Percentiles rank a stretch among this genome's conserved stretches.
Evolutionary conservation across 495 filamentous ascomycete species (phyloP).

Genomic region (Pyrenula aspistea): DNA sequence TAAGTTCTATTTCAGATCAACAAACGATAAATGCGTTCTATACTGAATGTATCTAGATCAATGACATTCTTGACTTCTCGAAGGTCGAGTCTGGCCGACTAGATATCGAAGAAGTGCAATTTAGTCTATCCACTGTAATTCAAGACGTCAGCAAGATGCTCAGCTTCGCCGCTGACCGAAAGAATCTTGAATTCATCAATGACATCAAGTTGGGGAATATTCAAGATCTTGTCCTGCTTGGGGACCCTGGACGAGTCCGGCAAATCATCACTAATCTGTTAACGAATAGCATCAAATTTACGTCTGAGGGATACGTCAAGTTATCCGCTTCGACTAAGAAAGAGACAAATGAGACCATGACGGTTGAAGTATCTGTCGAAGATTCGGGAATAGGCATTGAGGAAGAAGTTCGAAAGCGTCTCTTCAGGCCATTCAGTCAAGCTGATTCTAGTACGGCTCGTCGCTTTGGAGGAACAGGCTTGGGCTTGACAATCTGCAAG

Average conservation of each 20-base stretch:
- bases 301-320: slow-evolving; percentile 55
- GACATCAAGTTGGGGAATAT: slow-evolving; percentile 32
- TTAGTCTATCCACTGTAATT: slow-evolving; percentile 62
- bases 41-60: too few species aligned
- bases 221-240: slow-evolving; percentile 32
- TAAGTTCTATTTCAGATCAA: too few species aligned
- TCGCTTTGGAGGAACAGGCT: slow-evolving; percentile 68
- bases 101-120: slow-evolving; percentile 68
- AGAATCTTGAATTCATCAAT: slow-evolving; percentile 42
- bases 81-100: slow-evolving; percentile 71
- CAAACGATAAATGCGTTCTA: too few species aligned
- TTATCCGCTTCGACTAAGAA: slow-evolving; percentile 16
- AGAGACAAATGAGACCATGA: slow-evolving; percentile 24
- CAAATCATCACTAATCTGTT: slow-evolving; percentile 80
- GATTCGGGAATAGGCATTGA: slow-evolving; percentile 83
- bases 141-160: slow-evolving; percentile 44
- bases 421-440: slow-evolving; percentile 82
- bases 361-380: slow-evolving; percentile 48
- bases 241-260: slow-evolving; percentile 66
- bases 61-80: slow-evolving; percentile 80
- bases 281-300: slow-evolving; percentile 87
- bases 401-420: slow-evolving; percentile 53
- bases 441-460: slow-evolving; percentile 68
- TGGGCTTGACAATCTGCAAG: slow-evolving; percentile 75
- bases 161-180: slow-evolving; percentile 41